Conservation (phyloP, 768 basidiomycete species). For the Suillus clintonianus region DNA sequence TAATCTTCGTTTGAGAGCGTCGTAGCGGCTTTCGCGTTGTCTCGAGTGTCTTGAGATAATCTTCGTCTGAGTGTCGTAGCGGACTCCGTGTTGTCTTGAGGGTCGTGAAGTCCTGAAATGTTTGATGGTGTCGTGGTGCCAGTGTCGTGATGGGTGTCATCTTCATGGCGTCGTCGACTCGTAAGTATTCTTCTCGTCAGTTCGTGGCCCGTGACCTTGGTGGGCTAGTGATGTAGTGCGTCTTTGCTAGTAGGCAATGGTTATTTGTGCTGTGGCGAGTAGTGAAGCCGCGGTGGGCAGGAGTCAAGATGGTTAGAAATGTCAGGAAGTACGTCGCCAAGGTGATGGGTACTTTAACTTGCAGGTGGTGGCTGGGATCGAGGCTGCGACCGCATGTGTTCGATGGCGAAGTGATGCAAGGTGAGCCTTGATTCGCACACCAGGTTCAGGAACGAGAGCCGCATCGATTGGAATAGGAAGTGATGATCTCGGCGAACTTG, state of each 20-base stretch:
- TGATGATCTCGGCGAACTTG: background rate
- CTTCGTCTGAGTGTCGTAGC: background rate
- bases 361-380: background rate
- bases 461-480: background rate
- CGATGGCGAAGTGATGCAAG: background rate
- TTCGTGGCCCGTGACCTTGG: background rate
- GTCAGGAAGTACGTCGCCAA: background rate
- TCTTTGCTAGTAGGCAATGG: background rate
- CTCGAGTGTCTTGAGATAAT: too few relatives aligned
- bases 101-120: background rate
- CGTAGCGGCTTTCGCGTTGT: too few relatives aligned
- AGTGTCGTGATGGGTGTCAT: background rate
- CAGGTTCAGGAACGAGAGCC: background rate
- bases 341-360: too few relatives aligned
- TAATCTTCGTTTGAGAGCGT: background rate
- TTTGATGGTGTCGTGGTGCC: background rate
- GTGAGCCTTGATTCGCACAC: background rate
- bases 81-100: too few relatives aligned
- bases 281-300: background rate
- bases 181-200: background rate
- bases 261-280: background rate
- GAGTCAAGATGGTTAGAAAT: background rate
- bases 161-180: background rate
- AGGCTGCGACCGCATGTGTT: background rate
- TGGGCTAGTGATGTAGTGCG: background rate